A percentile compares a stretch with the other conserved stretches of the same genome.
Evolutionary conservation across 495 filamentous ascomycete species (phyloP).

Genomic region (Hypoxylon lienhwacheense): DNA sequence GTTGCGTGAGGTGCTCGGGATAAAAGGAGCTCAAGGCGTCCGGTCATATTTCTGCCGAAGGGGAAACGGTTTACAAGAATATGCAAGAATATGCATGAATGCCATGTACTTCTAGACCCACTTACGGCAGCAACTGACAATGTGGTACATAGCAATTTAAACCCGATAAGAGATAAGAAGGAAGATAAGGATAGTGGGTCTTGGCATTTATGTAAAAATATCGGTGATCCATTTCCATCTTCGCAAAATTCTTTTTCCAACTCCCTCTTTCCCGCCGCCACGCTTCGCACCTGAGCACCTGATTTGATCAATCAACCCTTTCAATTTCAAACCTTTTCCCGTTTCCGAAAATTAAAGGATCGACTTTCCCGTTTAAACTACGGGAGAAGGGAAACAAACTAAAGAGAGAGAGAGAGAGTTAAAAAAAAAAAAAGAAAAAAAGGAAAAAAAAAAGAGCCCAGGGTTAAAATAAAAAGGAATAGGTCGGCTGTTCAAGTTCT

Average conservation of each 20-base stretch:
- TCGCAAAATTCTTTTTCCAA: constrained; percentile 45
- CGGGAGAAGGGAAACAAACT: constrained; percentile 2
- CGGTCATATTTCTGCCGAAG: no score
- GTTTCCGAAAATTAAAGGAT: constrained; percentile 32
- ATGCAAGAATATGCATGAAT: no score
- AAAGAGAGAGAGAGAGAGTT: constrained; percentile 6
- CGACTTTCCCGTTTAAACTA: constrained; percentile 6
- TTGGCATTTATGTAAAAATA: constrained; percentile 6
- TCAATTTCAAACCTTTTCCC: constrained; percentile 35
- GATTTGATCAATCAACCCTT: constrained; percentile 36
- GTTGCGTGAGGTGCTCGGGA: no score
- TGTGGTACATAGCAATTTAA: no score
- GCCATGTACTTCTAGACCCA: no score
- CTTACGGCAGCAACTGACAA: no score
- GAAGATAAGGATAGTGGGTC: no score
- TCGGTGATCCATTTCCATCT: not conserved
- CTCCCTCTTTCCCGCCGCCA: constrained; percentile 30
- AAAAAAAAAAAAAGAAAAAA: not conserved
- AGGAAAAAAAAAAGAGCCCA: constrained; percentile 18
- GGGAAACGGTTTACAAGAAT: no score
- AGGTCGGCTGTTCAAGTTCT: constrained; percentile 39
- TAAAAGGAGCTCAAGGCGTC: no score
- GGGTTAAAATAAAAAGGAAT: constrained; percentile 25
- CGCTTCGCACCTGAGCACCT: no score
- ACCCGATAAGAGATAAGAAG: no score